Evolutionary conservation across 768 basidiomycete genomes (phyloP).

Genomic region (Cyclocybe aegerita): DNA sequence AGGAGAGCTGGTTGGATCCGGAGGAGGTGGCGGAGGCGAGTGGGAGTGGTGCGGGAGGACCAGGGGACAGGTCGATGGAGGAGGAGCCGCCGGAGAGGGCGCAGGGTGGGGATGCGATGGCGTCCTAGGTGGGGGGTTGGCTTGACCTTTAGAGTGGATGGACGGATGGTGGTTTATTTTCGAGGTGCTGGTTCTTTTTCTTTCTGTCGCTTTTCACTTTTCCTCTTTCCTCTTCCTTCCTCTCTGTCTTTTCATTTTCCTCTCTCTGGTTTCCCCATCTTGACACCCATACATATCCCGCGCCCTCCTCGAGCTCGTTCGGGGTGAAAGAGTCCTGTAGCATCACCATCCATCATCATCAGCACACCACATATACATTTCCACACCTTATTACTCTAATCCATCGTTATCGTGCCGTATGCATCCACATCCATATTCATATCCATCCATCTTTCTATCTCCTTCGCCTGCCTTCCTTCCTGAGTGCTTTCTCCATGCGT

Average conservation of each 20-base stretch:
- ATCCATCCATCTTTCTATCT: too few species aligned
- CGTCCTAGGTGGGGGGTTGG: slow-evolving; percentile 4
- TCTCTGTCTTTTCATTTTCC: slow-evolving; percentile 8
- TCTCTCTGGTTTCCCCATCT: neutral
- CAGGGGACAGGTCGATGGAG: slow-evolving; percentile 1
- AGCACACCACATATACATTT: too few species aligned
- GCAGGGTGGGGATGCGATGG: neutral
- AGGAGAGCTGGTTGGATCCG: slow-evolving; percentile 94
- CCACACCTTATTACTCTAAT: too few species aligned
- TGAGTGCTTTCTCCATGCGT: too few species aligned
- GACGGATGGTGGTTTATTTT: neutral
- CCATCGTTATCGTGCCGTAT: too few species aligned
- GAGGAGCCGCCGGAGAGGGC: neutral
- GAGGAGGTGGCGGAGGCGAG: slow-evolving; percentile 47
- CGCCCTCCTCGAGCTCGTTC: too few species aligned
- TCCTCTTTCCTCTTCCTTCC: slow-evolving; percentile 9
- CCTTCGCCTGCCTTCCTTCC: too few species aligned
- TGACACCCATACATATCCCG: too few species aligned
- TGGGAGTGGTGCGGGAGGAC: slow-evolving; percentile 2
- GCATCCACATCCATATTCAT: too few species aligned
- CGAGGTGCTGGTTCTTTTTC: neutral
- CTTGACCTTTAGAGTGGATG: neutral
- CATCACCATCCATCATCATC: too few species aligned
- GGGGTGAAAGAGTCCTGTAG: too few species aligned
- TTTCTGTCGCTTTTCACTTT: neutral